These are phyloP conservation scores for Pythium apleroticum DNA, from an alignment of 352 stramenopile genomes.

Conservation along the genomic window DNA sequence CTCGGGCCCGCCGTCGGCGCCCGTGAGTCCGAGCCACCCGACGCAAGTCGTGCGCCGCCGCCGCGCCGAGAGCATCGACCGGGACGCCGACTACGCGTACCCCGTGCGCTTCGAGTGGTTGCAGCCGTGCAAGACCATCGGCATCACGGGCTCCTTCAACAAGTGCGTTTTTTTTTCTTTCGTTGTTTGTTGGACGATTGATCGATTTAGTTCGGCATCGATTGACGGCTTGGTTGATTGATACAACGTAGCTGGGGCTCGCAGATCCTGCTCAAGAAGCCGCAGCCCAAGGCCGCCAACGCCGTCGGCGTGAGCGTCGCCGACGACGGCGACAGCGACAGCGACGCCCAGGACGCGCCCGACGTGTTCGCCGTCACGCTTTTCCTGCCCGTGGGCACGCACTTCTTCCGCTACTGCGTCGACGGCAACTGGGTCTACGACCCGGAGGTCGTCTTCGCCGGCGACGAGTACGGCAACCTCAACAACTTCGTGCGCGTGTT, in stretches of 20 bases:
- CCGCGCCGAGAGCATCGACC: slow-evolving; percentile 33
- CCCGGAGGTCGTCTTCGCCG: slow-evolving; percentile 76
- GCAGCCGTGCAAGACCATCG: slow-evolving; percentile 50
- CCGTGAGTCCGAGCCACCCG: slow-evolving; percentile 20
- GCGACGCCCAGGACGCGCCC: too few relatives aligned
- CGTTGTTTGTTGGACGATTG: background rate
- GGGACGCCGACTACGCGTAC: slow-evolving; percentile 47
- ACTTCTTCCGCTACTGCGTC: slow-evolving; percentile 82
- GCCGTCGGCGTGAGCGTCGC: slow-evolving; percentile 14
- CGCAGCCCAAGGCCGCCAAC: slow-evolving; percentile 1
- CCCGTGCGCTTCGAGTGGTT: slow-evolving; percentile 64
- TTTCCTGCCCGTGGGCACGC: slow-evolving; percentile 60
- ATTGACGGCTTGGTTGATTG: background rate
- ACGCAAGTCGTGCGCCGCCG: slow-evolving; percentile 16
- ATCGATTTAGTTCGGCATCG: background rate
- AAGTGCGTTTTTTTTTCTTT: slow-evolving; percentile 44
- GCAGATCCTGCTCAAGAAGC: slow-evolving; percentile 59
- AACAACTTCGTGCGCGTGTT: slow-evolving; percentile 85
- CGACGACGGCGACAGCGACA: slow-evolving; percentile 13
- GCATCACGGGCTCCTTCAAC: slow-evolving; percentile 81
- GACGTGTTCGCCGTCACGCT: slow-evolving; percentile 43
- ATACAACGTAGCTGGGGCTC: slow-evolving; percentile 60
- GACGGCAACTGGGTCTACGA: slow-evolving; percentile 85
- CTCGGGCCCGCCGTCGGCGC: slow-evolving; percentile 11
- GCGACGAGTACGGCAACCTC: slow-evolving; percentile 84